A percentile compares a stretch with the other conserved stretches of the same genome.
Evolutionary conservation across 1,284 basidiomycete genomes (phyloP).

Genomic region (Agroathelia rolfsii): DNA sequence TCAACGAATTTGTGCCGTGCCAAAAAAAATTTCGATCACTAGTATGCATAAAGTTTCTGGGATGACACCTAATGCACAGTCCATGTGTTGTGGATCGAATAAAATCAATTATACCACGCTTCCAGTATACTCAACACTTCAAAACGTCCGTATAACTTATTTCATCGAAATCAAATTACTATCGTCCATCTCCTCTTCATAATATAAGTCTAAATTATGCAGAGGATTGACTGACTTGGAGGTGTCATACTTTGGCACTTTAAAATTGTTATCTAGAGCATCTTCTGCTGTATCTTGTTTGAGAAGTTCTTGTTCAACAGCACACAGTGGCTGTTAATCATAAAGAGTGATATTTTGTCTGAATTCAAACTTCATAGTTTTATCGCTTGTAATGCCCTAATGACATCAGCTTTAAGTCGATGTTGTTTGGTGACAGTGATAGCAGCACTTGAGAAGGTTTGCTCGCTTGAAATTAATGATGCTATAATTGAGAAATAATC

Average conservation of each 20-base stretch:
- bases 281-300: constrained; percentile 1
- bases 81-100: neutral
- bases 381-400: constrained; percentile 15
- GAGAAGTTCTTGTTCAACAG: constrained; percentile 3
- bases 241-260: too few relatives aligned
- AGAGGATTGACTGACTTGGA: too few relatives aligned
- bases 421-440: constrained; percentile 28
- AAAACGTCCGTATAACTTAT: neutral
- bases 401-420: constrained; percentile 25
- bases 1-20: too few relatives aligned
- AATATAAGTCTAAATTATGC: neutral
- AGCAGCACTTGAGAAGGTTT: constrained; percentile 24
- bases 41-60: too few relatives aligned
- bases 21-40: too few relatives aligned
- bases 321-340: constrained; percentile 1
- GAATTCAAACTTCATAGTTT: constrained; percentile 2
- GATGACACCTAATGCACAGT: too few relatives aligned
- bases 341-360: constrained; percentile 5
- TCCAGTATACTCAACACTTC: neutral
- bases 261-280: too few relatives aligned
- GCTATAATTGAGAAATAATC: constrained; percentile 30
- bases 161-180: constrained; percentile 1
- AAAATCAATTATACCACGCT: neutral
- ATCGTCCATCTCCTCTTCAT: neutral
- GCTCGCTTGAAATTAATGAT: constrained; percentile 26